Base-by-base conservation (phyloP, 768 basidiomycete species). In the Suillus luteus region DNA sequence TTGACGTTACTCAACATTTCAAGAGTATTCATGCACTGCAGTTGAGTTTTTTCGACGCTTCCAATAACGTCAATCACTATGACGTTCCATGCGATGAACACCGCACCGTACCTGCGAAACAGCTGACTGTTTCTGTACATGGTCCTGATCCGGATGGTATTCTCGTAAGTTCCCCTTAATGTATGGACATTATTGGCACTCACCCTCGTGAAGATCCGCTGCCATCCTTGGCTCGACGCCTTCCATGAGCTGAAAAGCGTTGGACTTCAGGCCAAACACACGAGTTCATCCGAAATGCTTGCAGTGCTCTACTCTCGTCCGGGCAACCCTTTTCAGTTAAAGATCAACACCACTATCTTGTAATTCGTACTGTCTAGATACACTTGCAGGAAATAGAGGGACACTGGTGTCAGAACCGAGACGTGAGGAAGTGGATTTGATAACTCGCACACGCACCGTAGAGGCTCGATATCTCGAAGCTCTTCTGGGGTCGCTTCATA, bases 401-500 rank as follows among this genome's bases (percentile, higher is more conserved):
- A 27, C 27, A 27, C 27, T 27, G 27, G 27, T 27, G 27, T 27
- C 27, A 27, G 27, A 27, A 27, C 27, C 27, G 27, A 27, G 27
- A 27, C 27, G 2, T 27, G 27, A 27, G 27, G 27, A 27, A 27
- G 27, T 27, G 11, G 6, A n/a, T 24, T 27, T 31, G 33, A n/a
- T 24, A 17, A 24, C 62, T 60, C 14, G 11, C 38, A 66, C 66
- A 35, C 74, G 8, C 60, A 86, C 86, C 87, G 81, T 55, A 83
- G 73, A 1, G 75, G 75, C 43, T 77, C 70, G 12, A 71, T 80
- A 40, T 88, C 86, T 33, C 75, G 78, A 43, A 88, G 75, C 15
- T 82, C 80, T 7, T 81, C 78, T 1, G 87, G 87, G 62, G 81
- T 85, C n/a, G 71, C 81, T 27, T 82, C 78, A 68, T 85, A 77